Evolutionary conservation across 1,284 basidiomycete species (phyloP), one percentile per base, ranked within the genome.

Genomic region (Sanghuangporus sanghuang): DNA sequence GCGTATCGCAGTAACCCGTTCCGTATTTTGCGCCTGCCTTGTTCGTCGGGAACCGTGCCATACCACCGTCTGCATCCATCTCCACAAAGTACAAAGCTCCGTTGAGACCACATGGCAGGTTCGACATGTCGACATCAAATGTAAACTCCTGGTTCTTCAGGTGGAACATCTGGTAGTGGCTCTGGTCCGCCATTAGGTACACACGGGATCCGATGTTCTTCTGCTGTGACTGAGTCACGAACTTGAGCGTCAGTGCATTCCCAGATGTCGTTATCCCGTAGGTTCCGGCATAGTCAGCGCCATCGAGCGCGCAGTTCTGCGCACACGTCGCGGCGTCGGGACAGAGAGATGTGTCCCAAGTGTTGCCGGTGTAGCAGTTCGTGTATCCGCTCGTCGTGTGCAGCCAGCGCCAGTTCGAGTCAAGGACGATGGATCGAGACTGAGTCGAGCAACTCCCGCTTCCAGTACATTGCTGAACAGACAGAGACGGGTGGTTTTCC

Each of bases 321-420:
- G 79, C 78, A 70, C 82, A 75, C 56, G 79, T 81, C 6, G 68
- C 69, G 14, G 72, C 69, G 68, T 81, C 78, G 32, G 82, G 78
- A 70, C 83, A 85, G 57, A 83, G 69, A 3, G 76, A 71, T 7
- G 76, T 66, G 69, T 84, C 76, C 81, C 81, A 83, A 9, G 72
- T 70, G 74, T 82, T 82, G 27, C 82, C 82, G 66, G 79, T 82
- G 74, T 83, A 84, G 73, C 83, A 85, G 75, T 84, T 84, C 65
- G 78, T 79, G 71, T 71, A 77, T 58, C 74, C 74, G 57, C 70
- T 69, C 60, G 75, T 75, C 53, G 72, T 69, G 71, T 83, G 82
- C 2, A 77, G 63, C 81, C 80, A 83, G 64, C 82, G 78, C 79
- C 80, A 84, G 76, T 83, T 84, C 63, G 80, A 66, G 70, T 84